phyloP scores from a whole-genome alignment of 2,329 filamentous ascomycete species.

The Colletotrichum sp. region DNA sequence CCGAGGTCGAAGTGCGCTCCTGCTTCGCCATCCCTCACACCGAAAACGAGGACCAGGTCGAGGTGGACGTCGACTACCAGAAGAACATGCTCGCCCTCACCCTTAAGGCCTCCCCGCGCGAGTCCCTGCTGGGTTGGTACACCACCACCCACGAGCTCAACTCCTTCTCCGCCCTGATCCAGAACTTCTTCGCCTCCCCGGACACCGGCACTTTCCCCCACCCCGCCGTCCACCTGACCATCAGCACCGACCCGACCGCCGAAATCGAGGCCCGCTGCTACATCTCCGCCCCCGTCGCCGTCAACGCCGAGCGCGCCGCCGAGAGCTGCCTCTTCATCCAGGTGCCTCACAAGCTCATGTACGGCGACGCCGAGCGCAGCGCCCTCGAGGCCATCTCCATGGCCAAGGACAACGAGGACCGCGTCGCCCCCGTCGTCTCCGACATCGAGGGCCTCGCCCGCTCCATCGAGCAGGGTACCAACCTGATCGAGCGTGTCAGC shows the following conservation, averaged over 20 bases:
- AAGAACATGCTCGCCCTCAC: slow-evolving; percentile 98
- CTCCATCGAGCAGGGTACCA: slow-evolving; percentile 85
- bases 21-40: slow-evolving; percentile 99
- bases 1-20: slow-evolving; percentile 93
- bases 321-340: slow-evolving; percentile 98
- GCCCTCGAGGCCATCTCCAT: slow-evolving; percentile 82
- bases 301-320: slow-evolving; percentile 91
- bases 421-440: slow-evolving; percentile 75
- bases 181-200: slow-evolving; percentile 98
- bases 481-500: slow-evolving; percentile 88
- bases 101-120: slow-evolving; percentile 91
- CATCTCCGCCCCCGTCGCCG: slow-evolving; percentile 93
- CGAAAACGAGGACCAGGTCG: slow-evolving; percentile 97
- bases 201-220: slow-evolving; percentile 97
- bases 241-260: slow-evolving; percentile 86
- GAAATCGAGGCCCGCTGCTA: slow-evolving; percentile 92
- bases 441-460: slow-evolving; percentile 90
- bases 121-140: slow-evolving; percentile 97
- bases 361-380: slow-evolving; percentile 73
- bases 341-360: slow-evolving; percentile 92
- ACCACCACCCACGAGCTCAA: slow-evolving; percentile 96
- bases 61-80: slow-evolving; percentile 99
- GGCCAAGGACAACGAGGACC: slow-evolving; percentile 79
- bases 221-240: slow-evolving; percentile 96
- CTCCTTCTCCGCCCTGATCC: slow-evolving; percentile 97